Percentiles rank a stretch among this genome's conserved stretches.
Evolutionary conservation across 441 rosid species (phyloP).

Genomic region (Lepidium campestre): DNA sequence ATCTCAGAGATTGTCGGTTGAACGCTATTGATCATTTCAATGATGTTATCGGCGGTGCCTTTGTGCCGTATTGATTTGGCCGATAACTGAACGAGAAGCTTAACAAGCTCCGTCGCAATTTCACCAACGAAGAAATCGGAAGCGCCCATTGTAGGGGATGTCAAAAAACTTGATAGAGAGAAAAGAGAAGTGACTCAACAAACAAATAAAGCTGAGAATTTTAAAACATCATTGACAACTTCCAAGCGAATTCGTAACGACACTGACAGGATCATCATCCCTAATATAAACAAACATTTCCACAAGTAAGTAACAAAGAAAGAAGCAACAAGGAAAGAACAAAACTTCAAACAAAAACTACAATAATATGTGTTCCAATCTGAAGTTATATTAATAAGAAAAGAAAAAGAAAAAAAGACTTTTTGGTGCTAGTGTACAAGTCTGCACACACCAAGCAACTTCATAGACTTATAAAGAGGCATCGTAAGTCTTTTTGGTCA

Average conservation of each 20-base stretch:
- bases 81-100: constrained; percentile 30
- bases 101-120: constrained; percentile 60
- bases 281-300: neutral
- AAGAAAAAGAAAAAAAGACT: no score
- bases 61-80: constrained; percentile 38
- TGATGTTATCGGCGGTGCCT: constrained; percentile 39
- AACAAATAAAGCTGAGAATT: no score
- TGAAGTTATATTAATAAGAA: no score
- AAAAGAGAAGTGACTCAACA: neutral
- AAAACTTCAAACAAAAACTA: no score
- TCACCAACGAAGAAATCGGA: constrained; percentile 67
- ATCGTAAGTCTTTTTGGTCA: no score
- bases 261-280: neutral
- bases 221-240: neutral
- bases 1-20: constrained; percentile 56
- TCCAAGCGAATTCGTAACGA: neutral
- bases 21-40: constrained; percentile 25
- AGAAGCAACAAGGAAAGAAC: neutral
- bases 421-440: no score
- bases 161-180: neutral
- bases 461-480: no score
- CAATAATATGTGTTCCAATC: no score
- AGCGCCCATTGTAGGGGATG: constrained; percentile 37
- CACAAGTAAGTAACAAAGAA: no score
- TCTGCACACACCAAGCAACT: no score